These are phyloP conservation scores for Tremellales sp. DNA, from an alignment of 1,284 basidiomycete species.

Conservation along the genomic window DNA sequence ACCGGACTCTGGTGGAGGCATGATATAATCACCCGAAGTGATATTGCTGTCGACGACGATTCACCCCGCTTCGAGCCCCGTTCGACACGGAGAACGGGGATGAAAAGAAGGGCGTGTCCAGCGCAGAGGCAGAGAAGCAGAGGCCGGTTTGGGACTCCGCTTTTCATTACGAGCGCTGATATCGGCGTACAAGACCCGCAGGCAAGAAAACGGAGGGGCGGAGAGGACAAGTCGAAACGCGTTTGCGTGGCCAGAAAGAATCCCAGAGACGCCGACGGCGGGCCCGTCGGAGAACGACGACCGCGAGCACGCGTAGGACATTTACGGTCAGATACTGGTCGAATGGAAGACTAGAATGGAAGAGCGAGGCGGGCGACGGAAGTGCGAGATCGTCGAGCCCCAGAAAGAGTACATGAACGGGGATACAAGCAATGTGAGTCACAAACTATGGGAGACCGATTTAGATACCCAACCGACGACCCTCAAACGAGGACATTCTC, in stretches of 20 bases:
- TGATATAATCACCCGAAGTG: background rate
- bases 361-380: background rate
- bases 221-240: no score
- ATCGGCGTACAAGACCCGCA: no score
- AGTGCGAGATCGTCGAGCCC: background rate
- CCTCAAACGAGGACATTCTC: slow-evolving; percentile 2
- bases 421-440: background rate
- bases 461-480: background rate
- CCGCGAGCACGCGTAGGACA: no score
- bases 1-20: background rate
- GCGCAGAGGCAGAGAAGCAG: background rate
- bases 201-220: no score
- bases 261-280: background rate
- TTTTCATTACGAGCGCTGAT: no score
- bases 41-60: no score
- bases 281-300: no score
- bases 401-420: background rate
- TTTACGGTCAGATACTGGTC: no score
- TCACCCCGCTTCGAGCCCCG: no score
- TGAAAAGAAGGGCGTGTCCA: background rate
- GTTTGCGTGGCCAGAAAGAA: background rate
- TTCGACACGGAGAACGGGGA: background rate
- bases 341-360: background rate
- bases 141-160: no score
- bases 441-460: slow-evolving; percentile 5